Evolutionary conservation across 2,329 filamentous ascomycete species (phyloP).

Genomic region (Claviceps humidiphila): DNA sequence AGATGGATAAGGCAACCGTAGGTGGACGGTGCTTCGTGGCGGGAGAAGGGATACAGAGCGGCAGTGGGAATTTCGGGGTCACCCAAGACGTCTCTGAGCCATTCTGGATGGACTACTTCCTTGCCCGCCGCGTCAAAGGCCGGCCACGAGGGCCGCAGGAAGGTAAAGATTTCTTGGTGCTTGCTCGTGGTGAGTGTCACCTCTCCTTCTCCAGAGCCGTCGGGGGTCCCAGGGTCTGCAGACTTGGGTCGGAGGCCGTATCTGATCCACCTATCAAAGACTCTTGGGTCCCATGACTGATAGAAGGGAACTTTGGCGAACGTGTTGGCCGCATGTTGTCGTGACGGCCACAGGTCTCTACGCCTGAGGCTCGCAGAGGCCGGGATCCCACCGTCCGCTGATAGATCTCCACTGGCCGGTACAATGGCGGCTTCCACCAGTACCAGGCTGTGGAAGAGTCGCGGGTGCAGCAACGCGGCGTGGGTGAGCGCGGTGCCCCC

Average conservation of each 20-base stretch:
- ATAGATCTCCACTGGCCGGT: slow-evolving; percentile 17
- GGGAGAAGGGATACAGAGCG: slow-evolving; percentile 46
- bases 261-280: slow-evolving; percentile 48
- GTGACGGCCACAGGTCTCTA: slow-evolving; percentile 72
- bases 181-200: slow-evolving; percentile 72
- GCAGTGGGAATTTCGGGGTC: slow-evolving; percentile 22
- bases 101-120: slow-evolving; percentile 24
- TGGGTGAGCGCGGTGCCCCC: slow-evolving; percentile 63
- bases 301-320: slow-evolving; percentile 62
- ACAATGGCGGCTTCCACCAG: slow-evolving; percentile 78
- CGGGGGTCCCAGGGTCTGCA: slow-evolving; percentile 8
- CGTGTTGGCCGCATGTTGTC: slow-evolving; percentile 49
- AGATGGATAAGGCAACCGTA: slow-evolving; percentile 45
- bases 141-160: slow-evolving; percentile 47
- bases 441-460: slow-evolving; percentile 61
- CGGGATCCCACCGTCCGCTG: slow-evolving; percentile 20
- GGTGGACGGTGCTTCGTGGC: slow-evolving; percentile 46
- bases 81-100: slow-evolving; percentile 31
- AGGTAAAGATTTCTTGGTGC: slow-evolving; percentile 69
- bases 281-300: slow-evolving; percentile 65
- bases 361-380: slow-evolving; percentile 54
- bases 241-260: slow-evolving; percentile 60
- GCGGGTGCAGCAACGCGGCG: slow-evolving; percentile 64
- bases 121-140: slow-evolving; percentile 26
- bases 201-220: slow-evolving; percentile 15